A percentile compares a stretch with the other conserved stretches of the same genome.
Conservation (phyloP, 108 stramenopile species). For the Conticribra guillardii region DNA sequence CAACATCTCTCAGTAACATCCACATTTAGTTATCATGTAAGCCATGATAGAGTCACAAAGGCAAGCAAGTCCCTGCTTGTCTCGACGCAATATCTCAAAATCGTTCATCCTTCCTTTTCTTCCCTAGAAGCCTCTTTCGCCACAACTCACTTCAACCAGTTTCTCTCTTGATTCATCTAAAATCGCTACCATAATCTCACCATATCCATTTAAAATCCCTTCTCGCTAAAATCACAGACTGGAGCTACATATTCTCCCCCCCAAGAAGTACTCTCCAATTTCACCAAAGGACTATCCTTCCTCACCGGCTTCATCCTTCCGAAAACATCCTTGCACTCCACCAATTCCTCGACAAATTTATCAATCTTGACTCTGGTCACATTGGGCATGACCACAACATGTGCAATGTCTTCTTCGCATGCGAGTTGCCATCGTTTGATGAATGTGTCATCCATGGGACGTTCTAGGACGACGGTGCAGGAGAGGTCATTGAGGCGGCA, state of each 20-base stretch:
- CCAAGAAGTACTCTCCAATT: conserved; percentile 52
- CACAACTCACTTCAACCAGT: too few relatives aligned
- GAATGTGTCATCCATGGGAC: conserved; percentile 77
- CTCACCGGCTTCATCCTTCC: conserved; percentile 61
- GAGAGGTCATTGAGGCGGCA: conserved; percentile 84
- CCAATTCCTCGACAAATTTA: conserved; percentile 79
- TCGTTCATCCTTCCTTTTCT: too few relatives aligned
- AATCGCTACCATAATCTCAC: neutral
- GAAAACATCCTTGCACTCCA: conserved; percentile 52
- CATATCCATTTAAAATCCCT: conserved; percentile 16
- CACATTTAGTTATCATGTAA: too few relatives aligned
- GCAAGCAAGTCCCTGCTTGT: too few relatives aligned
- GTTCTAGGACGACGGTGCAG: conserved; percentile 83
- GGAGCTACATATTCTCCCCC: conserved; percentile 51
- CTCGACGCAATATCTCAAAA: too few relatives aligned
- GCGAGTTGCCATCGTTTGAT: conserved; percentile 89
- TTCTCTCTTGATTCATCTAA: too few relatives aligned
- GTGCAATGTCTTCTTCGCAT: conserved; percentile 90
- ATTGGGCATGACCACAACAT: conserved; percentile 93
- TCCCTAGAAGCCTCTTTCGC: too few relatives aligned
- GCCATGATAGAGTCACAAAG: too few relatives aligned
- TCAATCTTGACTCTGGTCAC: conserved; percentile 83
- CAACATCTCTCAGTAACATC: too few relatives aligned
- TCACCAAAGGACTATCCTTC: conserved; percentile 56
- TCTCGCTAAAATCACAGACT: conserved; percentile 19